These are phyloP conservation scores for Geotrichum australiense DNA, from an alignment of 1,139 yeast genomes.

Conservation along the genomic window DNA sequence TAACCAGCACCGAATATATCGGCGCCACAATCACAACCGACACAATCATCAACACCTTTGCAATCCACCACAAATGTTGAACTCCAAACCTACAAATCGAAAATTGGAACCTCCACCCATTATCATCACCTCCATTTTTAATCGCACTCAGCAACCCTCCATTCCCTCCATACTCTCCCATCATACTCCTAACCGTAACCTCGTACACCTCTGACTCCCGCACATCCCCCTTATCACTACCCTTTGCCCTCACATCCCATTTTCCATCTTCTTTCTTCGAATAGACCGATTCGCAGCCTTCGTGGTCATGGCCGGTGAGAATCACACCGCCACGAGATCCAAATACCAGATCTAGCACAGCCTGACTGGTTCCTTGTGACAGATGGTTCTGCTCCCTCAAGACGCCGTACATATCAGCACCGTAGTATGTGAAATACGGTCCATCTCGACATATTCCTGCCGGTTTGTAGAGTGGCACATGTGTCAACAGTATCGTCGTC, in stretches of 20 bases:
- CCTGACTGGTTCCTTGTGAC: conserved; percentile 55
- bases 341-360: conserved; percentile 62
- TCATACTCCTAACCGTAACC: conserved; percentile 82
- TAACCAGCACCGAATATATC: conserved; percentile 5
- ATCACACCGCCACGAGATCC: conserved; percentile 56
- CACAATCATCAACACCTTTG: conserved; percentile 46
- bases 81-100: conserved; percentile 70
- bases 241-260: conserved; percentile 23
- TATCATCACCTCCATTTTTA: conserved; percentile 38
- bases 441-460: conserved; percentile 84
- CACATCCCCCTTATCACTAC: conserved; percentile 31
- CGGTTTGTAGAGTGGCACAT: conserved; percentile 78
- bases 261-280: conserved; percentile 29
- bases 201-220: conserved; percentile 48
- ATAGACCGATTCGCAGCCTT: conserved; percentile 73
- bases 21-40: conserved; percentile 9
- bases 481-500: conserved; percentile 76
- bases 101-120: conserved; percentile 61
- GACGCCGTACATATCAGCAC: conserved; percentile 47
- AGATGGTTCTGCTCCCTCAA: conserved; percentile 86
- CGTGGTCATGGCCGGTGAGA: conserved; percentile 93
- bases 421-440: conserved; percentile 62
- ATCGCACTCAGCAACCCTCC: conserved; percentile 77
- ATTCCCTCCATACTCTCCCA: conserved; percentile 94
- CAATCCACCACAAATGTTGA: conserved; percentile 97